Base-by-base conservation (phyloP, 2,329 filamentous ascomycete genomes). In the Fusarium circinatum region DNA sequence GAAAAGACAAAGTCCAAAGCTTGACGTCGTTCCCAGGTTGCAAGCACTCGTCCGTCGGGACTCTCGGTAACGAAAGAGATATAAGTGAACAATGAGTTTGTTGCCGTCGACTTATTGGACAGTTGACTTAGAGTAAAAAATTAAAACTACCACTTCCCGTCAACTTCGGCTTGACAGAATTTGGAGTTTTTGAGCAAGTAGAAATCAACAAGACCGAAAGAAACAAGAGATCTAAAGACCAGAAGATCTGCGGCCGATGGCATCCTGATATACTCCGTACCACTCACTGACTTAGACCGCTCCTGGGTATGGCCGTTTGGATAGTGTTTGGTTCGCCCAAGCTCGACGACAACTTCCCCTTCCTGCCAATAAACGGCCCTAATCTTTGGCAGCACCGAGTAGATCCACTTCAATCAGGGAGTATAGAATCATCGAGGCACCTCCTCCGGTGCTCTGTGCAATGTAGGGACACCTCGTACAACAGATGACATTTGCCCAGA, bases 221-320 rank as follows among this genome's bases (percentile, higher is more conserved):
- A 57, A 59, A 70, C 39, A 56, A 59, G 57, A 64, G 45, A 51
- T 63, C 42, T 55, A 58, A 58, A 75, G 62, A 41, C 48, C 48
- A 54, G 38, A 48, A 71, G 65, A 75, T 58, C 57, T 70, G 74
- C 67, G 68, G 65, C 39, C 51, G n/a, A 56, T 73, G 65, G 61
- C 60, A 76, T 76, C 62, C 36, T 76, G 65, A 75, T 76, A 76
- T 76, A 76, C 55, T 63, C 65, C 55, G 76, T 78, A 52, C 72
- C 54, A 78, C 76, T 72, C 52, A 78, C 76, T 73, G 56, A 70
- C 74, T 78, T 74, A 74, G 70, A 71, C 68, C 59, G 55, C 60
- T 71, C 73, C 52, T 61, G 55, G 57, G 52, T 47, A 41, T 66
- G 74, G 59, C 56, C 65, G 30, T 59, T 42, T 62, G 51, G 59